Evolutionary conservation across 306 rosid species (phyloP).

Genomic region (Corylus americana): DNA sequence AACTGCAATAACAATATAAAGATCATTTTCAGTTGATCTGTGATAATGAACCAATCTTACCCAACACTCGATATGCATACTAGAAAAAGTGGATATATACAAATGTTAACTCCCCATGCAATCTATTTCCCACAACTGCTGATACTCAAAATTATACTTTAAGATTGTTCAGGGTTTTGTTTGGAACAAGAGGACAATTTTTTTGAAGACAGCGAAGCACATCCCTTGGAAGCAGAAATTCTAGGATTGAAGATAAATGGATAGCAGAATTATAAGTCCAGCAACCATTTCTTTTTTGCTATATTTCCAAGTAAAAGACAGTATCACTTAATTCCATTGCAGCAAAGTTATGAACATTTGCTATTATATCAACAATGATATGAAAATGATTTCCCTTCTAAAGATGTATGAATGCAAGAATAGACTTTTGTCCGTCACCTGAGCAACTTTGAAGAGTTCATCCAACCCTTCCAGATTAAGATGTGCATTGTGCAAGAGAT

Average conservation of each 20-base stretch:
- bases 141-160: not conserved
- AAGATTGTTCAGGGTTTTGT: not conserved
- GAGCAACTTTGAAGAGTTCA: conserved; percentile 94
- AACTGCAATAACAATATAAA: conserved; percentile 48
- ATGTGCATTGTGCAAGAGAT: conserved; percentile 95
- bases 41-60: conserved; percentile 8
- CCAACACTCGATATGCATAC: conserved; percentile 28
- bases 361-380: not conserved
- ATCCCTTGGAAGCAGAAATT: not conserved
- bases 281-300: not conserved
- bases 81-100: conserved; percentile 30
- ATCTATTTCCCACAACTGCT: conserved; percentile 14
- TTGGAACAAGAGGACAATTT: not conserved
- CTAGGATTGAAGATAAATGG: not conserved
- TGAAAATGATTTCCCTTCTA: not conserved
- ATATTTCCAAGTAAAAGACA: not conserved
- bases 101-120: not conserved
- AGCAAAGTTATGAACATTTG: not conserved
- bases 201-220: not conserved
- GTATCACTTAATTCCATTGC: not conserved
- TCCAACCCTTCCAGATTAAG: conserved; percentile 87
- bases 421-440: conserved; percentile 51
- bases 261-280: not conserved
- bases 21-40: conserved; percentile 21
- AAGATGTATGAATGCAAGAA: conserved; percentile 2